phyloP scores from a whole-genome alignment of 2,329 filamentous ascomycete species.

The Cladophialophora psammophila region DNA sequence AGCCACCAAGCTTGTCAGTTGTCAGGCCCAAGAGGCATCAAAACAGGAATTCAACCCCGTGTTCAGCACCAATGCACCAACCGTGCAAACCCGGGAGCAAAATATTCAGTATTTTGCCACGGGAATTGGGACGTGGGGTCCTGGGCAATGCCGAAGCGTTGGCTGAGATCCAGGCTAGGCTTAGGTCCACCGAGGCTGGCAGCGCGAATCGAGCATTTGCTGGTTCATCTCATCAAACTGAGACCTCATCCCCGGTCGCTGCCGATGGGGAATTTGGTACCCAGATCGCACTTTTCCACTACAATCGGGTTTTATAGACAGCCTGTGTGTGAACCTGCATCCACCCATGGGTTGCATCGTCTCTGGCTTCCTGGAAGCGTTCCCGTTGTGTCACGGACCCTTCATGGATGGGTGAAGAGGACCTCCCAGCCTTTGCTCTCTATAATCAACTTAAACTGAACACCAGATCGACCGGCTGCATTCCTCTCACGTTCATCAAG shows the following conservation, averaged over 20 bases:
- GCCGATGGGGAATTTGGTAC: background rate
- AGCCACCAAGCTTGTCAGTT: background rate
- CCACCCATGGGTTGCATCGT: constrained; percentile 1
- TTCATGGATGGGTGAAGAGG: background rate
- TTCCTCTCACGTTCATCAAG: constrained; percentile 17
- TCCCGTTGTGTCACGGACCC: background rate
- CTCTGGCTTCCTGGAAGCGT: constrained; percentile 1
- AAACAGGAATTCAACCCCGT: constrained; percentile 16
- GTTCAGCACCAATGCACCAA: background rate
- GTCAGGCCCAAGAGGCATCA: background rate
- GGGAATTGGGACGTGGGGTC: background rate
- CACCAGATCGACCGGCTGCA: constrained; percentile 31
- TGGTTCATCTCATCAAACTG: constrained; percentile 16
- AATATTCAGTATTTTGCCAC: constrained; percentile 8
- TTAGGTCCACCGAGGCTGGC: constrained; percentile 19
- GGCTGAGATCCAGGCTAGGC: constrained; percentile 14
- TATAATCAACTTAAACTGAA: background rate
- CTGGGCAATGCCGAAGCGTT: constrained; percentile 9
- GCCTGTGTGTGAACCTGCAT: background rate
- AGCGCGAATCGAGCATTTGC: constrained; percentile 26
- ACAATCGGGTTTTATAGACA: constrained; percentile 20
- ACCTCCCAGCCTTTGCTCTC: background rate
- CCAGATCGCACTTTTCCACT: constrained; percentile 27
- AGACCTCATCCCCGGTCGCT: background rate
- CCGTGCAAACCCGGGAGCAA: background rate